phyloP scores from a whole-genome alignment of 257 asterid genomes.

The Nicotiana obtusifolia region DNA sequence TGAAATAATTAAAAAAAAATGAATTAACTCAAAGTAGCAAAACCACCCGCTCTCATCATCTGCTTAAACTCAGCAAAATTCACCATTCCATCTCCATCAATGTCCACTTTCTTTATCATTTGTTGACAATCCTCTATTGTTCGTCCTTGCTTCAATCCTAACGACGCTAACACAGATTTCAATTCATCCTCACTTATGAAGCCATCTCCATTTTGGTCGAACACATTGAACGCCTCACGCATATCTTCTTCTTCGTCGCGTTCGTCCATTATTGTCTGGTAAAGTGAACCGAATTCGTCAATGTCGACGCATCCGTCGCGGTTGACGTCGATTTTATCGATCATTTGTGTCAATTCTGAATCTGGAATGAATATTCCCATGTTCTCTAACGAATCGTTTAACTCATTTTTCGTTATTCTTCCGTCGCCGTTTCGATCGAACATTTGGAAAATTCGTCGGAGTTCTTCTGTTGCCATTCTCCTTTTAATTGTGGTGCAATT shows the following conservation, averaged over 20 bases:
- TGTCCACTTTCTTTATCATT: constrained; percentile 62
- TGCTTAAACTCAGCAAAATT: constrained; percentile 51
- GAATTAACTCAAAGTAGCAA: constrained; percentile 25
- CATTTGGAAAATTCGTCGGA: constrained; percentile 44
- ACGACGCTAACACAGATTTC: constrained; percentile 38
- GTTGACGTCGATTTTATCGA: constrained; percentile 40
- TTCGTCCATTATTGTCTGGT: constrained; percentile 43
- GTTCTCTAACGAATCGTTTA: constrained; percentile 49
- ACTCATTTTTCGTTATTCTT: constrained; percentile 43
- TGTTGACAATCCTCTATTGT: constrained; percentile 48
- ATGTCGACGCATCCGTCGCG: constrained; percentile 56
- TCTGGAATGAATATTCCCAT: constrained; percentile 58
- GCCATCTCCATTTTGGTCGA: constrained; percentile 56
- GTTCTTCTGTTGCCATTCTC: constrained; percentile 44
- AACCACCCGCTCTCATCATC: constrained; percentile 71
- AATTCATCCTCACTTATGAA: constrained; percentile 55
- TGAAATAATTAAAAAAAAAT: background rate
- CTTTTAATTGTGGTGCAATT: background rate
- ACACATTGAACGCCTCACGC: constrained; percentile 60
- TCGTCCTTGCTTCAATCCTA: constrained; percentile 54
- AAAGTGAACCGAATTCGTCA: constrained; percentile 45
- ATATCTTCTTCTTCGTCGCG: constrained; percentile 49
- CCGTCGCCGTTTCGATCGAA: constrained; percentile 63
- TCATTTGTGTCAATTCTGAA: constrained; percentile 37
- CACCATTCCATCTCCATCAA: constrained; percentile 57